Conservation (phyloP, 2,329 filamentous ascomycete genomes). For the Sclerotinia trifoliorum region DNA sequence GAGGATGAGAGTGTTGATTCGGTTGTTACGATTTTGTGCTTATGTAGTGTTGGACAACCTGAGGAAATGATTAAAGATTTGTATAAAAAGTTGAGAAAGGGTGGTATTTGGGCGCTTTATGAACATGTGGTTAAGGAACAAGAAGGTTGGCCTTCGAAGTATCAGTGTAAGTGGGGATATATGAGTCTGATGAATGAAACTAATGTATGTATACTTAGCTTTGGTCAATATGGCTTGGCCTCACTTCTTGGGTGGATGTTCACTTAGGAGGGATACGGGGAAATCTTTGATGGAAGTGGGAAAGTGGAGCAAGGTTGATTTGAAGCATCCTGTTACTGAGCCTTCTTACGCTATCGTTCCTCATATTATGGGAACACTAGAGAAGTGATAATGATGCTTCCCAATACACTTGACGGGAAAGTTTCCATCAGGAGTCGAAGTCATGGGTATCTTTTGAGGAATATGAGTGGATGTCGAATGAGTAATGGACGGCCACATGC, state of each 20-base stretch:
- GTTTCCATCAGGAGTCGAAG: not conserved
- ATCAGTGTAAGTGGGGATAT: conserved; percentile 33
- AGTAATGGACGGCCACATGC: not conserved
- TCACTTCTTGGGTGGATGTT: conserved; percentile 35
- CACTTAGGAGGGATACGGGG: conserved; percentile 35
- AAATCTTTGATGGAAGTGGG: conserved; percentile 32
- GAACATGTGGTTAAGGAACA: conserved; percentile 35
- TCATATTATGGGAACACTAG: conserved; percentile 33
- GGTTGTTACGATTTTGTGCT: conserved; percentile 36
- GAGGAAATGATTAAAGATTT: conserved; percentile 33
- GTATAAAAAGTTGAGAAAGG: conserved; percentile 34
- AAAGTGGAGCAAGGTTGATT: conserved; percentile 35
- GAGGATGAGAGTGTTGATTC: conserved; percentile 43
- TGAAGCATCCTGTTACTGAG: conserved; percentile 32
- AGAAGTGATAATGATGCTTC: conserved; percentile 28
- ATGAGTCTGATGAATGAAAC: not conserved
- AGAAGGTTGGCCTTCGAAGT: conserved; percentile 28
- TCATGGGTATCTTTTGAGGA: too few species aligned
- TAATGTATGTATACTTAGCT: conserved; percentile 28
- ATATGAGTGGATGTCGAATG: not conserved
- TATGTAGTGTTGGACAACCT: conserved; percentile 34
- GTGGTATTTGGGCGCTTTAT: conserved; percentile 36
- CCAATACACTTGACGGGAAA: too few species aligned
- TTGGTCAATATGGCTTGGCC: conserved; percentile 35
- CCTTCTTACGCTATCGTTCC: conserved; percentile 34